Evolutionary conservation across 163 green algal species (phyloP).

Genomic region (Coccomyxa subellipsoidea): DNA sequence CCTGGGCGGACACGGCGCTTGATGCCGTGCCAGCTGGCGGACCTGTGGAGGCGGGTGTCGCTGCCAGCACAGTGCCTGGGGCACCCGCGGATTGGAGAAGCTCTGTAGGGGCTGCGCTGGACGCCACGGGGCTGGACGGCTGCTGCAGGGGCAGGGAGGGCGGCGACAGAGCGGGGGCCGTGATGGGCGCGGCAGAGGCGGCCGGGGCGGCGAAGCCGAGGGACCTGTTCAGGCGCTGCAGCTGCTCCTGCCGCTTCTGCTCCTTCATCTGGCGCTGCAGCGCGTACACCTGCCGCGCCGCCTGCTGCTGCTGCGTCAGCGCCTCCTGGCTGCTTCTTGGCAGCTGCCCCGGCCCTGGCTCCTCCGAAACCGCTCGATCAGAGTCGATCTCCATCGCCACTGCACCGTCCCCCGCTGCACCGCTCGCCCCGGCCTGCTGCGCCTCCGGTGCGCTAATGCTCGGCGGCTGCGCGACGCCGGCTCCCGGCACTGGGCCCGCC

Average conservation of each 20-base stretch:
- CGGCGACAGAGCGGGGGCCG: too few species aligned
- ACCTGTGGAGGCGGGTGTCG: too few species aligned
- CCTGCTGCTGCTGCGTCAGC: background rate
- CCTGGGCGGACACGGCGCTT: too few species aligned
- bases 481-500: background rate
- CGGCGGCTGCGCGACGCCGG: background rate
- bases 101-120: background rate
- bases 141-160: background rate
- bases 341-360: background rate
- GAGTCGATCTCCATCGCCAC: too few species aligned
- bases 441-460: background rate
- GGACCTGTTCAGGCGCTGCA: background rate
- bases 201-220: background rate
- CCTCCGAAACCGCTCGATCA: too few species aligned
- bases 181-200: background rate
- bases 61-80: too few species aligned
- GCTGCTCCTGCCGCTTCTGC: background rate
- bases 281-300: background rate
- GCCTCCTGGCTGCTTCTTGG: background rate
- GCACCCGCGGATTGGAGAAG: too few species aligned
- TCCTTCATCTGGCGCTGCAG: background rate
- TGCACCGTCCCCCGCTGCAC: too few species aligned
- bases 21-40: too few species aligned
- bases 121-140: too few species aligned
- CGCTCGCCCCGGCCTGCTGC: too few species aligned